Conservation (phyloP, 2,329 filamentous ascomycete genomes). For the Colletotrichum tamarilloi region DNA sequence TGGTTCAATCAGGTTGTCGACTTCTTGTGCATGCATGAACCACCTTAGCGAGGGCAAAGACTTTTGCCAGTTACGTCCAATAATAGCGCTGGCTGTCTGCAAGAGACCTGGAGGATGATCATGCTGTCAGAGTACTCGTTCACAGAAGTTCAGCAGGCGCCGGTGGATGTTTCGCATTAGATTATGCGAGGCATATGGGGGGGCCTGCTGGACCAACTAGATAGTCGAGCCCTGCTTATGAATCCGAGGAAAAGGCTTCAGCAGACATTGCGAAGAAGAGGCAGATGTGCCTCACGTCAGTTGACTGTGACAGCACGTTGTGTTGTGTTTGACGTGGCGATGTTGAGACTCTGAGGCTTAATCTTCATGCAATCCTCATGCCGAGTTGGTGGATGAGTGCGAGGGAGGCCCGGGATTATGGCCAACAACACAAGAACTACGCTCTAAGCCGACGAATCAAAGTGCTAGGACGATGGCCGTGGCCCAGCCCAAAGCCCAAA, state of each 20-base stretch:
- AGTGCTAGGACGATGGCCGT: background rate
- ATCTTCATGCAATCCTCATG: background rate
- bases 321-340: background rate
- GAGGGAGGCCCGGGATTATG: slow-evolving; percentile 9
- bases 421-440: slow-evolving; percentile 1
- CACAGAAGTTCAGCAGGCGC: background rate
- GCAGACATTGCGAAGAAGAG: background rate
- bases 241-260: background rate
- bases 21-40: slow-evolving; percentile 19
- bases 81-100: background rate
- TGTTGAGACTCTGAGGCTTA: background rate
- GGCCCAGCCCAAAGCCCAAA: background rate
- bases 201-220: slow-evolving; percentile 4
- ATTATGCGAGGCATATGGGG: background rate
- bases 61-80: background rate
- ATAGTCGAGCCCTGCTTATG: background rate
- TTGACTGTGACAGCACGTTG: background rate
- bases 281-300: background rate
- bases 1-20: slow-evolving; percentile 2
- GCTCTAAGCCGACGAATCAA: background rate
- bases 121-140: background rate
- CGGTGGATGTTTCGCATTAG: slow-evolving; percentile 6
- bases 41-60: slow-evolving; percentile 3
- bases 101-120: background rate
- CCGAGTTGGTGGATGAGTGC: background rate